Conservation (phyloP, 129 eudicot species). For the Chrysanthemum makinoi region DNA sequence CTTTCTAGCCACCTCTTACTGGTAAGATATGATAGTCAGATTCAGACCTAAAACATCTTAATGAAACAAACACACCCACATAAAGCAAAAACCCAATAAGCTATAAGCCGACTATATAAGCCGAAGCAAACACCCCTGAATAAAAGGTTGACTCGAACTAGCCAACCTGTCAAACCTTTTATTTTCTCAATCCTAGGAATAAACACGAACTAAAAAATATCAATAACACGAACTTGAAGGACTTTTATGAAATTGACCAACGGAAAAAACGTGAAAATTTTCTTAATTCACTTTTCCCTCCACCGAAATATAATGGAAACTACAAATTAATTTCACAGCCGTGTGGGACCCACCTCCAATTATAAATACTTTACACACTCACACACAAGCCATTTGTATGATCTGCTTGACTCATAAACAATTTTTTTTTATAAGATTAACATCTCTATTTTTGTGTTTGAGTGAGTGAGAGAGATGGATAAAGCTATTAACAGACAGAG, state of each 20-base stretch:
- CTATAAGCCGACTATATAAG: too few species aligned
- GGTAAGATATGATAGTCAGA: too few species aligned
- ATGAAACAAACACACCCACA: too few species aligned
- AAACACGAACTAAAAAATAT: background rate
- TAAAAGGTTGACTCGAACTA: too few species aligned
- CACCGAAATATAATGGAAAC: conserved; percentile 13
- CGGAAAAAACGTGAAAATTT: conserved; percentile 23
- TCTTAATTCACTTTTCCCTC: background rate
- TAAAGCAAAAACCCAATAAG: too few species aligned
- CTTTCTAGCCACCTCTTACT: too few species aligned
- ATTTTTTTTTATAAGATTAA: conserved; percentile 10
- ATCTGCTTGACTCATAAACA: conserved; percentile 6
- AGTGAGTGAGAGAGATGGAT: conserved; percentile 49
- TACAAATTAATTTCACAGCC: conserved; percentile 21
- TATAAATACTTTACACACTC: background rate
- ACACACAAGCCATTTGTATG: background rate
- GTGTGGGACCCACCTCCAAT: background rate
- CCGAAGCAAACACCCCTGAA: too few species aligned
- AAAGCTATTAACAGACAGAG: conserved; percentile 85
- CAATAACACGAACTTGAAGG: conserved; percentile 8
- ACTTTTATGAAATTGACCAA: background rate
- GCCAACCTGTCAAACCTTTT: too few species aligned
- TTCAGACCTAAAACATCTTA: too few species aligned
- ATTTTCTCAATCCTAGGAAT: background rate
- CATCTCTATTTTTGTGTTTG: background rate